Base-by-base conservation (phyloP, 2,329 filamentous ascomycete genomes). In the Stachybotrys chlorohalonatus region DNA sequence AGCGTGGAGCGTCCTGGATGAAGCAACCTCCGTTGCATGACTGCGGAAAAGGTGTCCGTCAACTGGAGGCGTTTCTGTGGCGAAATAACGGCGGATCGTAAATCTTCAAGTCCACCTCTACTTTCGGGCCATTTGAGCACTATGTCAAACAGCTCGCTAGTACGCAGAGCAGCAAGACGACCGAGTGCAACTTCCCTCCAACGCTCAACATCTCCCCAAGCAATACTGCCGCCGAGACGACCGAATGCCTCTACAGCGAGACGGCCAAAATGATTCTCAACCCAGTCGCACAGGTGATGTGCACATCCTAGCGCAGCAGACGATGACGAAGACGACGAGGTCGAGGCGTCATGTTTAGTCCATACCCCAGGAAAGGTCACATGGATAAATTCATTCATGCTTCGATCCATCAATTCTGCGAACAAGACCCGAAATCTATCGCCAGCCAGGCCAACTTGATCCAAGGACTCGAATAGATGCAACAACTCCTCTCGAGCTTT, bases 1-100 rank as follows among this genome's bases (percentile, higher is more conserved):
- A 88, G 77, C 1, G 89, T 92, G 16, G 87, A 90, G 47, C 86
- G 80, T 3, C 87, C 89, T 1, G 89, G 85, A 63, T 93, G 87
- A 11, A 94, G 73, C 7, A 95, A 72, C 13, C 86, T 81, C 53
- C 75, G 78, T 55, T 84, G 82, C 16, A 93, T 69, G 11, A 85
- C 80, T 8, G 78, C 73, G 1, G 85, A 82, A 67, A 93, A 93
- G 45, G 77, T 79, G 47, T 83, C 80, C 1, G 87, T 90, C 9
- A 94, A 75, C 59, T 88, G 79, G 17, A 87, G 74, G 52, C 90
- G 85, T 39, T 84, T 80, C 54, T 84, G 80, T 3, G 86, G 79
- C 1, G 85, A 85, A 11, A 83, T 87, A 32, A 90, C 81, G 49
- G 86, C 84, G 53, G 85, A 80, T 57, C 86, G 80, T 58, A 93